Evolutionary conservation across 257 asterid species (phyloP).

Genomic region (Gynochthodes officinalis): DNA sequence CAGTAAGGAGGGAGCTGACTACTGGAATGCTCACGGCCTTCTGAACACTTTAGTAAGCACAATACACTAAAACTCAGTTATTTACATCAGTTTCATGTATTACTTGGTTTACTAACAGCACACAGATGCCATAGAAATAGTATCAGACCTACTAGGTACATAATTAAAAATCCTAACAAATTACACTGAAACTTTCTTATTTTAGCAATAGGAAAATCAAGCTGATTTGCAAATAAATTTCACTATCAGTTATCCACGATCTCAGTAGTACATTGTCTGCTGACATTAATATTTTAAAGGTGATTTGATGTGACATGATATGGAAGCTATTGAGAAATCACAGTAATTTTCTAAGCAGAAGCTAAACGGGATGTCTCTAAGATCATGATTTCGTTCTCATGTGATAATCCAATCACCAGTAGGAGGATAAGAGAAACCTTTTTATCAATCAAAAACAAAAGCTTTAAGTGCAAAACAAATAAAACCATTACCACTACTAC

Average conservation of each 20-base stretch:
- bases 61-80: neutral
- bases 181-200: neutral
- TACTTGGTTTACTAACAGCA: neutral
- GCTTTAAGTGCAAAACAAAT: neutral
- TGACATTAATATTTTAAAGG: neutral
- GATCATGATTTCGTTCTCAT: neutral
- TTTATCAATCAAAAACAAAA: neutral
- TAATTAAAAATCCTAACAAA: neutral
- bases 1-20: neutral
- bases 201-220: neutral
- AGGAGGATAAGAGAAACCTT: neutral
- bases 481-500: neutral
- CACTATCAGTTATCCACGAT: neutral
- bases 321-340: neutral
- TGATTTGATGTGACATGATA: neutral
- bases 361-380: neutral
- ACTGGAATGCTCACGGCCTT: neutral
- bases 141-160: neutral
- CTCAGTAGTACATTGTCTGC: neutral
- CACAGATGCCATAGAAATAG: neutral
- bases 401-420: neutral
- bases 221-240: neutral
- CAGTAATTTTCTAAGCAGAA: neutral
- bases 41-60: neutral
- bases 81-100: neutral